Conservation (phyloP, 2,329 filamentous ascomycete genomes). For the Pestalotiopsis sp. region DNA sequence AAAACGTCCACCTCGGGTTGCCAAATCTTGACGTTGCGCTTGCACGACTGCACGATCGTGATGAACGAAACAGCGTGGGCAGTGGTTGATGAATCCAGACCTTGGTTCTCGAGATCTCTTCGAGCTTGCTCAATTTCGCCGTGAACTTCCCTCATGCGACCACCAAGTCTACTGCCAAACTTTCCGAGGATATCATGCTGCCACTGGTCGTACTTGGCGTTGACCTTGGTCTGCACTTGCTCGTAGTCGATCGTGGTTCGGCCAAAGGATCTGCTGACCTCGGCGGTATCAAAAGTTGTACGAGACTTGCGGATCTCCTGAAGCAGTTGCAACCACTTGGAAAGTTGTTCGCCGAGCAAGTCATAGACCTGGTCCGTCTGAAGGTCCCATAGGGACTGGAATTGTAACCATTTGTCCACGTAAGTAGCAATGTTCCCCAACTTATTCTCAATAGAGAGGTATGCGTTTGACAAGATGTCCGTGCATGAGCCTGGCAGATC, state of each 20-base stretch:
- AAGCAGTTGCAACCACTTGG: conserved; percentile 91
- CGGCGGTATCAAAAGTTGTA: conserved; percentile 95
- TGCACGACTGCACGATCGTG: conserved; percentile 94
- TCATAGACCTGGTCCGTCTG: conserved; percentile 96
- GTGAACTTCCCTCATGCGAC: conserved; percentile 88
- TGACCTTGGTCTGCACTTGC: conserved; percentile 97
- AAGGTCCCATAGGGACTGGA: conserved; percentile 97
- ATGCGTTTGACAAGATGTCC: conserved; percentile 75
- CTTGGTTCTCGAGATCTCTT: conserved; percentile 86
- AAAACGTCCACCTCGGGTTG: conserved; percentile 95
- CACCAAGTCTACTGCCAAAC: conserved; percentile 86
- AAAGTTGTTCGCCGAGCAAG: conserved; percentile 84
- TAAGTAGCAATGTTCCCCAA: conserved; percentile 78
- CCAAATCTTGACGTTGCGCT: conserved; percentile 91
- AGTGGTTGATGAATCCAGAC: conserved; percentile 90
- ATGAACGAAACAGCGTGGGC: conserved; percentile 98
- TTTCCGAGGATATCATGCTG: conserved; percentile 95
- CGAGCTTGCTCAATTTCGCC: conserved; percentile 89
- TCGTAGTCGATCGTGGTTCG: conserved; percentile 97
- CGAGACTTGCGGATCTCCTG: conserved; percentile 96
- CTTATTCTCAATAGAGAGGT: conserved; percentile 80
- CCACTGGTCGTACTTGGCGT: conserved; percentile 99
- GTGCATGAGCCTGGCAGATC: conserved; percentile 84
- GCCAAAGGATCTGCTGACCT: conserved; percentile 88
- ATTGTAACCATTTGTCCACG: conserved; percentile 97